These are phyloP conservation scores for Arabidopsis suecica DNA, from an alignment of 345 rosid genomes.

Conservation along the genomic window DNA sequence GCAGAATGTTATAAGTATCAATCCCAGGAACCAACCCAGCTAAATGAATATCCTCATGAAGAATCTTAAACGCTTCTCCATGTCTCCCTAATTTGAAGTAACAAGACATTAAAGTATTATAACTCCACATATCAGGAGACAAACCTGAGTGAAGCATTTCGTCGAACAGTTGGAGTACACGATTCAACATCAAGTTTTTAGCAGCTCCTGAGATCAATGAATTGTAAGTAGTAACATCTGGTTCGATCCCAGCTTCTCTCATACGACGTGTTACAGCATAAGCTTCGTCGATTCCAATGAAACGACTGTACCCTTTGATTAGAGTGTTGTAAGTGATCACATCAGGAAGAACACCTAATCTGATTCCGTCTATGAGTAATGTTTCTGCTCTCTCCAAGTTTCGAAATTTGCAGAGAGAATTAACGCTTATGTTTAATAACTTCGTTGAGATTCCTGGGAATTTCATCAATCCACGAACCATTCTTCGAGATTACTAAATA, in stretches of 20 bases:
- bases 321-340: constrained; percentile 75
- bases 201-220: constrained; percentile 71
- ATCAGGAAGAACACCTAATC: constrained; percentile 75
- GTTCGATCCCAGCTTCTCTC: constrained; percentile 67
- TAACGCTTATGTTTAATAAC: constrained; percentile 64
- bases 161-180: constrained; percentile 64
- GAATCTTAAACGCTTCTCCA: constrained; percentile 60
- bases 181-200: constrained; percentile 41
- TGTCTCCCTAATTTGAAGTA: constrained; percentile 64
- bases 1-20: constrained; percentile 64
- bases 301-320: constrained; percentile 62
- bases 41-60: constrained; percentile 46
- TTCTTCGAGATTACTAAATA: background rate
- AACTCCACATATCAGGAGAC: constrained; percentile 72
- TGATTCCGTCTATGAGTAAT: constrained; percentile 59
- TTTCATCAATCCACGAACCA: constrained; percentile 44
- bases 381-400: constrained; percentile 71
- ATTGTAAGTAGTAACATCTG: constrained; percentile 67
- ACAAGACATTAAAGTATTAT: constrained; percentile 74
- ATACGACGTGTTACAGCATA: constrained; percentile 60
- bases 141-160: constrained; percentile 71
- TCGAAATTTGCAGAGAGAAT: constrained; percentile 60
- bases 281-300: constrained; percentile 61
- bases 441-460: constrained; percentile 55
- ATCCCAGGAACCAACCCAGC: constrained; percentile 49